Conservation (phyloP, 2,329 filamentous ascomycete species). For the Colletotrichum paranaense region DNA sequence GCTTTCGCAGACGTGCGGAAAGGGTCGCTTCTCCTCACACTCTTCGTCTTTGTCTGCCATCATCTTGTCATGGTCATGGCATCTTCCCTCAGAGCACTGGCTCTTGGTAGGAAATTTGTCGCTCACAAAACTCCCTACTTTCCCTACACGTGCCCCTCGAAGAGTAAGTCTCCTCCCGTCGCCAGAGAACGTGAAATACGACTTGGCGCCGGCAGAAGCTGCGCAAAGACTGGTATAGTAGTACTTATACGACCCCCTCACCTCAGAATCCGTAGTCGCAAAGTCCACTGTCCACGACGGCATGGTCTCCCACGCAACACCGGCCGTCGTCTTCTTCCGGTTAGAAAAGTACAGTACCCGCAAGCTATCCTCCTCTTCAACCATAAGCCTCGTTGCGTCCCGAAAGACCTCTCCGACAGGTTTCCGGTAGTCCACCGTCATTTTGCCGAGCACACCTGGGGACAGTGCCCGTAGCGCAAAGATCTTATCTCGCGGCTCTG, state of each 20-base stretch:
- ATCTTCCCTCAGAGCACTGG: background rate
- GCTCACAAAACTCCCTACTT: background rate
- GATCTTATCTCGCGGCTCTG: background rate
- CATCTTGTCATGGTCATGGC: background rate
- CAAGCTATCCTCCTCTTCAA: background rate
- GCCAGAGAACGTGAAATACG: background rate
- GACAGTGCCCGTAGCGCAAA: background rate
- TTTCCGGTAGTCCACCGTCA: background rate
- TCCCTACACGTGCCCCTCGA: background rate
- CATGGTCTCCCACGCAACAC: background rate
- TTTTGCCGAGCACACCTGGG: background rate
- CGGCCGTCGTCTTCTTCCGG: background rate
- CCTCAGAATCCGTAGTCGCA: background rate
- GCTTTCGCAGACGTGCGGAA: background rate
- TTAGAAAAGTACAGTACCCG: background rate
- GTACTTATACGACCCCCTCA: background rate
- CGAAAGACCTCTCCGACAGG: background rate
- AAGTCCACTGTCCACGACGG: background rate
- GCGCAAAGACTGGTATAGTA: background rate
- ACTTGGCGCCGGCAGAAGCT: background rate
- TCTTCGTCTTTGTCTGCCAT: background rate
- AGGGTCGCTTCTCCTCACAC: background rate
- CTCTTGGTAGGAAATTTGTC: background rate
- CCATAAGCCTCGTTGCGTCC: background rate
- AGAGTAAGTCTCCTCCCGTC: background rate